Conservation (phyloP, 177 flowering plant species). For the Vitis hybrid region DNA sequence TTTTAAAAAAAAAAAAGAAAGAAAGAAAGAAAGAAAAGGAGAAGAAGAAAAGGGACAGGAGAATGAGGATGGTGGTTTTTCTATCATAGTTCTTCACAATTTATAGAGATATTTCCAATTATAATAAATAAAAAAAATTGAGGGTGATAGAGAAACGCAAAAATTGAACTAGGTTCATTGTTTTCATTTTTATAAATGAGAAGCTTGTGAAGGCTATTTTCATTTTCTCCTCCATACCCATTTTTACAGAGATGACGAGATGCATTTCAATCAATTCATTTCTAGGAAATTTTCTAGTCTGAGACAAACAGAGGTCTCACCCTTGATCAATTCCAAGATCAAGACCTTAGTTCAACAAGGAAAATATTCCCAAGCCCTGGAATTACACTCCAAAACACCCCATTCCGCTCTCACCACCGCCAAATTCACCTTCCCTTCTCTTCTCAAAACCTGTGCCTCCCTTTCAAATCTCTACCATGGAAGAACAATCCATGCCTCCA, state of each 20-base stretch:
- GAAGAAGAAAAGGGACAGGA: neutral
- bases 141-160: neutral
- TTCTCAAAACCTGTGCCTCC: constrained; percentile 56
- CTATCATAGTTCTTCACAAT: too few relatives aligned
- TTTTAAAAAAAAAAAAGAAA: too few relatives aligned
- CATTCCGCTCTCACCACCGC: constrained; percentile 18
- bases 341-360: constrained; percentile 37
- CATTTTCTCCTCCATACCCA: neutral
- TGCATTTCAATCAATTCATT: constrained; percentile 14
- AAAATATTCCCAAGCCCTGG: constrained; percentile 35
- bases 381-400: constrained; percentile 19
- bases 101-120: too few relatives aligned
- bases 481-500: constrained; percentile 35
- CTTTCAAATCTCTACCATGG: constrained; percentile 40
- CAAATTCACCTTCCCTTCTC: constrained; percentile 52
- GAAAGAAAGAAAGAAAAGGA: too few relatives aligned
- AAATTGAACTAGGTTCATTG: constrained; percentile 1
- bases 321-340: constrained; percentile 25
- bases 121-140: too few relatives aligned
- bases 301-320: neutral
- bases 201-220: neutral
- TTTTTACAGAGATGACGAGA: constrained; percentile 16
- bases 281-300: constrained; percentile 12
- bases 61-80: neutral
- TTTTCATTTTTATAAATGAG: constrained; percentile 17